Evolutionary conservation across 495 filamentous ascomycete genomes (phyloP), one percentile per base, ranked within the genome.

Genomic region (Apiosordaria backusii): DNA sequence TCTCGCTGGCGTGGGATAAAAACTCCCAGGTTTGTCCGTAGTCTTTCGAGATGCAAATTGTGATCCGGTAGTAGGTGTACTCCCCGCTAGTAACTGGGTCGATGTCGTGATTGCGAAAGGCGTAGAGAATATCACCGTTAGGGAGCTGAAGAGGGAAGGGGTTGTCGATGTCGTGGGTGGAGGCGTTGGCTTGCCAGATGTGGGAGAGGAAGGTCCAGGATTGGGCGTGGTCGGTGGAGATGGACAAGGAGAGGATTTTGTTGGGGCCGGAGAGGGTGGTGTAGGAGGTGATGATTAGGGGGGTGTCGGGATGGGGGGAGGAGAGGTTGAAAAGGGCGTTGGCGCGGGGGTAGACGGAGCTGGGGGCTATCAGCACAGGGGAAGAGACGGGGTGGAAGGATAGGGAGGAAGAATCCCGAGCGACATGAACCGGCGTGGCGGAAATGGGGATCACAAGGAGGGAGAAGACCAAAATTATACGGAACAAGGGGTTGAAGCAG

Each of bases 41-140:
- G 50, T 71, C 64, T 7, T 63, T 61, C n/a, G 64, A 69, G 24
- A 23, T 29, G 9, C 67, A 69, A 6, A 69, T 15, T 0, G 35
- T 62, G 61, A 71, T 68, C 9, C 69, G 63, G 67, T 69, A 69
- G 0, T 79, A 78, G 0, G 80, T 84, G 66, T 82, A 85, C 1
- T 23, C 69, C 25, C 73, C 59, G 0, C n/a, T n/a, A n/a, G 75
- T 75, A 0, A 77, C 72, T 3, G 60, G 15, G 55, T 77, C 73
- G 24, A 61, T 35, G 61, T 87, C 83, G 69, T 88, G 87, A 71
- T 88, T 88, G 26, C 87, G 82, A 69, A 87, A 88, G 0, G 86
- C 85, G 6, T 80, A 82, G 0, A 89, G 76, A 22, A 89, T 78
- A 0, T 77, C 76, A 0, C 79, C 79, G 2, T 78, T 78, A 1